Evolutionary conservation across 495 filamentous ascomycete species (phyloP).

Genomic region (Aspergillus steynii): DNA sequence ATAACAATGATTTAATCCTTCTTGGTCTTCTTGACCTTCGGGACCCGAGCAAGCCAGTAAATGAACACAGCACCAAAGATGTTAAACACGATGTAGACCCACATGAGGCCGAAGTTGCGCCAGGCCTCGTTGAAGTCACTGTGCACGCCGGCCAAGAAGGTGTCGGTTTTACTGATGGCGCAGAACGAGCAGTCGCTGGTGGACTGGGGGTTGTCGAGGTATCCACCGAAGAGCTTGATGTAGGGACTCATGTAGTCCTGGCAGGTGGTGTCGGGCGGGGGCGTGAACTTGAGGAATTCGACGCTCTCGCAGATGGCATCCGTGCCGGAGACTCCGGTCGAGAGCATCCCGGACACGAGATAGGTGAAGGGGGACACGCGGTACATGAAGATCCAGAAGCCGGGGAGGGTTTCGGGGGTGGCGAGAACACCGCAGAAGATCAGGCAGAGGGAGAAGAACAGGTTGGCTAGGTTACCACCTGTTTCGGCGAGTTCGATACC

Average conservation of each 20-base stretch:
- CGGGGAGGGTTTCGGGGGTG: constrained; percentile 56
- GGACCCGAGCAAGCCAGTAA: constrained; percentile 79
- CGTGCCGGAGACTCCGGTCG: constrained; percentile 60
- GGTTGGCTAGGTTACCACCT: constrained; percentile 60
- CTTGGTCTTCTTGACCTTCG: constrained; percentile 56
- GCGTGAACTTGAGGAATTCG: constrained; percentile 57
- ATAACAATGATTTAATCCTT: constrained; percentile 10
- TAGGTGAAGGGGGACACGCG: constrained; percentile 75
- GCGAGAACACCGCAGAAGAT: constrained; percentile 71
- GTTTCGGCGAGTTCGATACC: constrained; percentile 63
- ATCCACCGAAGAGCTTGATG: constrained; percentile 50
- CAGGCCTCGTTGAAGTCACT: constrained; percentile 62
- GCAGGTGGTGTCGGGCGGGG: constrained; percentile 55
- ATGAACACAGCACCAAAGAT: constrained; percentile 64
- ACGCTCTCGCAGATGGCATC: constrained; percentile 55
- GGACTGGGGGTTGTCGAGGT: constrained; percentile 50
- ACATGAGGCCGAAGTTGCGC: constrained; percentile 70
- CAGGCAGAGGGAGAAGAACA: constrained; percentile 62
- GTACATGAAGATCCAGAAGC: constrained; percentile 87
- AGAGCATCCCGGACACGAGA: constrained; percentile 63
- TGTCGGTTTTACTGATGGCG: constrained; percentile 58
- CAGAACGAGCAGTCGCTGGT: constrained; percentile 65
- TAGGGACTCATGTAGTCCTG: constrained; percentile 55
- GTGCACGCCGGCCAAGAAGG: constrained; percentile 53
- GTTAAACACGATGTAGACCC: constrained; percentile 72